Evolutionary conservation across 768 basidiomycete genomes (phyloP), one percentile per base, ranked within the genome.

Genomic region (Lentinula raphanica): DNA sequence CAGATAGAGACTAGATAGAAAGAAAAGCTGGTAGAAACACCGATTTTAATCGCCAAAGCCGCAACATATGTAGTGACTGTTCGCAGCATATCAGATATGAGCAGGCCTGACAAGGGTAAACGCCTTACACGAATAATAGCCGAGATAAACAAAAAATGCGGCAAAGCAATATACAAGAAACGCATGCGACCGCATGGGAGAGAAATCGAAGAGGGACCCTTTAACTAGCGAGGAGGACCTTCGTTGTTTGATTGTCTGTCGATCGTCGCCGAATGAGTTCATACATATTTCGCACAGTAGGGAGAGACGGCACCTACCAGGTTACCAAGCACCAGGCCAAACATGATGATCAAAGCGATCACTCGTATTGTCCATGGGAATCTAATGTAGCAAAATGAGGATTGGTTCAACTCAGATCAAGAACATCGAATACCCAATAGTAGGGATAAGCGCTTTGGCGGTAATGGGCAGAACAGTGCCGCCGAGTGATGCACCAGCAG

Each of bases 321-420:
- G 63, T 79, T 80, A 19, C 72, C 70, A 36, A 77, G 60, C 3
- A 69, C 70, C 15, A 84, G 69, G 3, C 75, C 39, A 13, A 69
- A 55, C 5, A 77, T 56, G 5, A 82, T 58, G 9, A 79, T 74
- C 54, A 81, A 79, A 5, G 74, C 81, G 27, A 83, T 62, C 39
- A 76, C 72, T 17, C 83, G 72, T 72, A 81, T 72, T 0, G 81
- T 78, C 82, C 80, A 83, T 60, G 74, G 67, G 67, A 84, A 84
- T 13, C 81, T 83, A n/a, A 8, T 12, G 9, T 7, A 28, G 5
- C 23, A 9, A n/a, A n/a, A n/a, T n/a, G n/a, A 45, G 21, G 31
- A 6, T 13, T 8, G 3, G 2, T 32, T 15, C 4, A n/a, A 9
- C 23, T 38, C 23, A 28, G 35, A 39, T 5, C 27, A 35, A 58